Evolutionary conservation across 2,329 filamentous ascomycete species (phyloP).

Genomic region (Plenodomus tracheiphilus): DNA sequence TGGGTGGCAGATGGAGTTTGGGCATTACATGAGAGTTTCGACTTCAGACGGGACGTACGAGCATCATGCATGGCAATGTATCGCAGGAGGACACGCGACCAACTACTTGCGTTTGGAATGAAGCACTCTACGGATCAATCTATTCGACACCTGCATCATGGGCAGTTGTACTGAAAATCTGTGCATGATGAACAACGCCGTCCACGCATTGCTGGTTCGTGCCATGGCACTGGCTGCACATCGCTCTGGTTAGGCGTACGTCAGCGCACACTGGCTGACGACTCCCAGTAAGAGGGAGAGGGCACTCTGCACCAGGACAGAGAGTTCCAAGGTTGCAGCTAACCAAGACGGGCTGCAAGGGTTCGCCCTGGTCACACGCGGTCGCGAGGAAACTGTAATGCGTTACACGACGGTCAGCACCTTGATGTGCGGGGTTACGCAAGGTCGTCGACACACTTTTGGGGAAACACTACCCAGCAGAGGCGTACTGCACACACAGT

Average conservation of each 20-base stretch:
- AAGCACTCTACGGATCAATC: neutral
- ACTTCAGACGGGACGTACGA: neutral
- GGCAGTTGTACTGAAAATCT: neutral
- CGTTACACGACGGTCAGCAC: conserved; percentile 3
- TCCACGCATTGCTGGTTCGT: neutral
- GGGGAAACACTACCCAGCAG: neutral
- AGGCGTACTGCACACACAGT: neutral
- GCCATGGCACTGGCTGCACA: neutral
- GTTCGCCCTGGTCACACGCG: neutral
- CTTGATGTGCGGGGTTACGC: conserved; percentile 17
- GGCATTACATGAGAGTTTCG: conserved; percentile 14
- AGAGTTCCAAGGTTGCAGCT: conserved; percentile 5
- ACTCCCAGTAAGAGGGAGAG: conserved; percentile 1
- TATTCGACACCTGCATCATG: neutral
- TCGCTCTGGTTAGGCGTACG: conserved; percentile 4
- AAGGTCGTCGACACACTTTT: conserved; percentile 12
- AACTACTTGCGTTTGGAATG: neutral
- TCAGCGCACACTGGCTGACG: conserved; percentile 17
- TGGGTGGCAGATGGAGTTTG: conserved; percentile 12
- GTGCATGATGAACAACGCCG: too few relatives aligned
- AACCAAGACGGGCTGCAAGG: conserved; percentile 12
- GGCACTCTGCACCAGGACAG: conserved; percentile 4
- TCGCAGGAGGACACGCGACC: conserved; percentile 11
- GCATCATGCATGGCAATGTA: conserved; percentile 6
- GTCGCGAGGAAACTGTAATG: neutral